Conservation (phyloP, 225 moss, liverwort and hornwort species). For the Marchantia polymorpha region DNA sequence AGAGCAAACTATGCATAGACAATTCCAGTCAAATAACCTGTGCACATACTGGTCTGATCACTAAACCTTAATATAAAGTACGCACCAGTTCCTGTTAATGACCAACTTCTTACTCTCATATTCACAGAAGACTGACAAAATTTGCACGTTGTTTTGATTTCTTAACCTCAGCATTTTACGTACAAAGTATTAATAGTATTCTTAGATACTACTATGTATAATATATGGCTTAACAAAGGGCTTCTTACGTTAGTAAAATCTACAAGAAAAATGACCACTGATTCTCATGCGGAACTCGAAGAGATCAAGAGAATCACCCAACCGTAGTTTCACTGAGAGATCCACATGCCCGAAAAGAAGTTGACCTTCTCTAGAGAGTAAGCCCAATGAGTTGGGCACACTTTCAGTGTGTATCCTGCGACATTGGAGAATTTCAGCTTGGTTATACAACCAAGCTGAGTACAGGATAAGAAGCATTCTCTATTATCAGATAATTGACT, state of each 20-base stretch:
- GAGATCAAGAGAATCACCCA: background rate
- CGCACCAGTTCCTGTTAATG: background rate
- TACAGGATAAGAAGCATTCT: too few species aligned
- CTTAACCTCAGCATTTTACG: background rate
- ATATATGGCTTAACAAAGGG: too few species aligned
- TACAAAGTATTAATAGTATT: background rate
- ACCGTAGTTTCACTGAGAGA: constrained; percentile 46
- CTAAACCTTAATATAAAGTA: background rate
- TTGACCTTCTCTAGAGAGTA: constrained; percentile 37
- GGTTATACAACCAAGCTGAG: background rate
- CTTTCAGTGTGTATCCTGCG: constrained; percentile 64
- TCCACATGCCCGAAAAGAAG: constrained; percentile 58
- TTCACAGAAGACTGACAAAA: background rate
- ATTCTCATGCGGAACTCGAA: background rate
- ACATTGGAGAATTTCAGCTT: background rate
- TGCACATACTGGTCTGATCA: background rate
- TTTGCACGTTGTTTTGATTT: background rate
- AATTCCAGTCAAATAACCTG: background rate
- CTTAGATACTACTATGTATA: background rate
- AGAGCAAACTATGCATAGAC: background rate
- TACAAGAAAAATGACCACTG: background rate
- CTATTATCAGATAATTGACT: too few species aligned
- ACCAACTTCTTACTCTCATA: background rate
- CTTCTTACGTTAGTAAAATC: background rate
- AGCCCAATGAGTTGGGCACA: constrained; percentile 48